Percentiles rank a stretch among this genome's conserved stretches.
Evolutionary conservation across 108 stramenopile genomes (phyloP).

Genomic region (Pseudonitzschia delicatissima): DNA sequence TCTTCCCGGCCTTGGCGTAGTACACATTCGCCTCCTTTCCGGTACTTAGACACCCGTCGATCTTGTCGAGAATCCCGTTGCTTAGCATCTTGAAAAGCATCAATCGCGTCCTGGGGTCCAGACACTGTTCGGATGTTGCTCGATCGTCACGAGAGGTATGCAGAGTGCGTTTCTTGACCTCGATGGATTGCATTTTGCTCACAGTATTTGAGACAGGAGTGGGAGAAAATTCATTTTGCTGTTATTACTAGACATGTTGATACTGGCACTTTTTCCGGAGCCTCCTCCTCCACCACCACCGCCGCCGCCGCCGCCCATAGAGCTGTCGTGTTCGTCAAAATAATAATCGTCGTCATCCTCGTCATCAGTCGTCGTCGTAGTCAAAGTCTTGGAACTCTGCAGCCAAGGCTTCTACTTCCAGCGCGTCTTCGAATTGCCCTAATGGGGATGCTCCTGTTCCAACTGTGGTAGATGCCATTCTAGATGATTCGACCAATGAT

Average conservation of each 20-base stretch:
- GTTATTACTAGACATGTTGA: constrained; percentile 5
- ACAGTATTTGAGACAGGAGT: constrained; percentile 87
- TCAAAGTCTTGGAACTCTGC: neutral
- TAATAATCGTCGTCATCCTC: constrained; percentile 33
- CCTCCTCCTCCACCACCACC: constrained; percentile 6
- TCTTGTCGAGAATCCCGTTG: constrained; percentile 83
- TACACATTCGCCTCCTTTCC: constrained; percentile 99
- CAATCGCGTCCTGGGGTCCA: constrained; percentile 96
- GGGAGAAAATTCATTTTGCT: constrained; percentile 83
- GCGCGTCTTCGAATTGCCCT: constrained; percentile 10
- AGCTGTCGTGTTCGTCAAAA: constrained; percentile 24
- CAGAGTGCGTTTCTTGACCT: constrained; percentile 76
- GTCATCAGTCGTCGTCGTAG: constrained; percentile 24
- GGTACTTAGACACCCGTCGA: constrained; percentile 97
- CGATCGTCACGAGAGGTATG: constrained; percentile 94
- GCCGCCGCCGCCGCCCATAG: constrained; percentile 12
- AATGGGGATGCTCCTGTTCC: neutral
- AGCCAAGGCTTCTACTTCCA: neutral
- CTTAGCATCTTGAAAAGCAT: constrained; percentile 96
- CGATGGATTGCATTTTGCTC: constrained; percentile 84
- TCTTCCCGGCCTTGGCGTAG: constrained; percentile 83
- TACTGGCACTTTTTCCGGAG: neutral
- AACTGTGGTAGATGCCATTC: neutral
- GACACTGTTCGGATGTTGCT: constrained; percentile 91
- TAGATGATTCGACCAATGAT: too few species aligned